These are phyloP conservation scores for Saturnispora gosingensis DNA, from an alignment of 805 yeast species.

Conservation along the genomic window DNA sequence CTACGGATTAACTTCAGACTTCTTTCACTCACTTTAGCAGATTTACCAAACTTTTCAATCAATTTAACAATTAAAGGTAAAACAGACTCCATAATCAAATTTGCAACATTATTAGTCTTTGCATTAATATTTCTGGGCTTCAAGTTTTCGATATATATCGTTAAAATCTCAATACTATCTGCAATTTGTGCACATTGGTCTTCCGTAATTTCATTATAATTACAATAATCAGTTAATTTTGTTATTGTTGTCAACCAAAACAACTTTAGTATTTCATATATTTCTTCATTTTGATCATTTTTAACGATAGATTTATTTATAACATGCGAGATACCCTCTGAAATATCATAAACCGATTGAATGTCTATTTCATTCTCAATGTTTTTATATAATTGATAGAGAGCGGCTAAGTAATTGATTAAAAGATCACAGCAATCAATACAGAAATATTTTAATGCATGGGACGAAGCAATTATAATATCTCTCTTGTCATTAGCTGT, in stretches of 20 bases:
- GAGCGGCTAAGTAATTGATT: slow-evolving; percentile 60
- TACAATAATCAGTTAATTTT: slow-evolving; percentile 16
- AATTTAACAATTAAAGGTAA: slow-evolving; percentile 51
- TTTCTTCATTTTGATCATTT: slow-evolving; percentile 30
- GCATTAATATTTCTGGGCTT: slow-evolving; percentile 35
- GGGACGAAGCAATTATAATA: slow-evolving; percentile 78
- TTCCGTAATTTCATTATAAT: slow-evolving; percentile 21
- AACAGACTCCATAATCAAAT: slow-evolving; percentile 39
- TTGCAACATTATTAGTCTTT: slow-evolving; percentile 28
- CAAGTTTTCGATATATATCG: slow-evolving; percentile 50
- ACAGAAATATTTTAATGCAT: slow-evolving; percentile 89
- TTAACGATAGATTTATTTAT: slow-evolving; percentile 35
- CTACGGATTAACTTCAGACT: slow-evolving; percentile 58
- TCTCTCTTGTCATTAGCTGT: slow-evolving; percentile 25
- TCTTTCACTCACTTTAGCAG: slow-evolving; percentile 64
- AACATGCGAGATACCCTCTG: slow-evolving; percentile 86
- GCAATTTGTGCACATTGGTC: slow-evolving; percentile 43
- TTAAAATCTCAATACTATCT: slow-evolving; percentile 62
- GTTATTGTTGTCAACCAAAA: slow-evolving; percentile 61
- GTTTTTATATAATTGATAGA: slow-evolving; percentile 61
- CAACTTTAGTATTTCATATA: slow-evolving; percentile 40
- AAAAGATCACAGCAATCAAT: slow-evolving; percentile 73
- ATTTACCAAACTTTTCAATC: slow-evolving; percentile 46
- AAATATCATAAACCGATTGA: slow-evolving; percentile 65
- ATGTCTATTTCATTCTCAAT: slow-evolving; percentile 48